A percentile compares a stretch with the other conserved stretches of the same genome.
Conservation (phyloP, 2,329 filamentous ascomycete genomes). For the Colletotrichum sp. region DNA sequence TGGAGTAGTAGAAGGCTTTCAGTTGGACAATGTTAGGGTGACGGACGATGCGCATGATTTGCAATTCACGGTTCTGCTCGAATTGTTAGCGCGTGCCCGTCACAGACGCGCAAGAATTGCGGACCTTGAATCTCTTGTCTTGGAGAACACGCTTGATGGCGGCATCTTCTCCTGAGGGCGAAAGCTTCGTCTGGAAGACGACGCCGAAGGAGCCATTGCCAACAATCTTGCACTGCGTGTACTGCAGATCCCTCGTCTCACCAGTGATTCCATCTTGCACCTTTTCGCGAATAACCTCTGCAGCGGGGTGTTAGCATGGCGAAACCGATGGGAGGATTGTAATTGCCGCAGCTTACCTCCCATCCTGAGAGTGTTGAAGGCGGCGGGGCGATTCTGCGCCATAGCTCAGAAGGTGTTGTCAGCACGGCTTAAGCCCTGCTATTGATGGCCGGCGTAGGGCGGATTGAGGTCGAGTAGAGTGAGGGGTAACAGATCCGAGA, state of each 20-base stretch:
- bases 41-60: conserved; percentile 99
- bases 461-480: conserved; percentile 25
- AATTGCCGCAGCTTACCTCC: conserved; percentile 73
- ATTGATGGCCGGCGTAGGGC: conserved; percentile 20
- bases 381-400: conserved; percentile 91
- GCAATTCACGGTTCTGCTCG: conserved; percentile 90
- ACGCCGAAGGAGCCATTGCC: conserved; percentile 99
- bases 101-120: conserved; percentile 1
- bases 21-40: conserved; percentile 99
- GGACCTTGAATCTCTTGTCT: conserved; percentile 99
- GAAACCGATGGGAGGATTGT: conserved; percentile 11
- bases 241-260: conserved; percentile 95
- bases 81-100: not conserved
- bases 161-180: conserved; percentile 96
- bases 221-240: conserved; percentile 99
- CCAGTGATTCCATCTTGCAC: conserved; percentile 98
- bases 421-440: conserved; percentile 20
- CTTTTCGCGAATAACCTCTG: conserved; percentile 98
- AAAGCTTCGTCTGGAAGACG: conserved; percentile 98
- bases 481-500: conserved; percentile 30
- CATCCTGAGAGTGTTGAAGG: conserved; percentile 89
- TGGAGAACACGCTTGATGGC: conserved; percentile 99
- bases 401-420: conserved; percentile 48
- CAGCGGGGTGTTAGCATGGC: conserved; percentile 7
- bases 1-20: conserved; percentile 99